These are phyloP conservation scores for Aspergillus ellipticus DNA, from an alignment of 495 filamentous ascomycete species.

Conservation along the genomic window DNA sequence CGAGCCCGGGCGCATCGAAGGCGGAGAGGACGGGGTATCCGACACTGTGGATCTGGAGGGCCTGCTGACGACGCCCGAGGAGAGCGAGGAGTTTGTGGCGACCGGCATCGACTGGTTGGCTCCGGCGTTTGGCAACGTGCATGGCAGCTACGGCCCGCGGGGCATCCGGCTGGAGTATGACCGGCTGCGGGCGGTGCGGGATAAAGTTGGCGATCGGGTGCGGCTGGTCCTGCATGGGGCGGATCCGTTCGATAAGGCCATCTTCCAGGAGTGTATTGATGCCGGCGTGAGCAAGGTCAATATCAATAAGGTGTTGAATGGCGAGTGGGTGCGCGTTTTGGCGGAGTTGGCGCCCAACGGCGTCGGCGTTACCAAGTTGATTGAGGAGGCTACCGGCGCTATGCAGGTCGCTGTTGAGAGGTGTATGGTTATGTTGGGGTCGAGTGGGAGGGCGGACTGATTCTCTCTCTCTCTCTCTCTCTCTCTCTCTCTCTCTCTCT, in stretches of 20 bases:
- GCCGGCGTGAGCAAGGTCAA: conserved; percentile 75
- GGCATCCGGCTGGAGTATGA: conserved; percentile 74
- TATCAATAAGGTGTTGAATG: conserved; percentile 80
- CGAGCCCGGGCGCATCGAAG: conserved; percentile 78
- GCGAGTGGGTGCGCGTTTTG: conserved; percentile 61
- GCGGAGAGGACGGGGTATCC: conserved; percentile 77
- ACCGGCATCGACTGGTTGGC: conserved; percentile 82
- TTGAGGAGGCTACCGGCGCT: conserved; percentile 66
- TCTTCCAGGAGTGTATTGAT: conserved; percentile 64
- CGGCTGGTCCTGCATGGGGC: conserved; percentile 74
- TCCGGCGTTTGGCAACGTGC: conserved; percentile 82
- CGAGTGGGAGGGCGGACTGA: conserved; percentile 52
- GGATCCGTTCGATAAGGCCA: conserved; percentile 67
- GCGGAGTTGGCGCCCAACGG: conserved; percentile 48
- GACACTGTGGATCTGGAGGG: conserved; percentile 74
- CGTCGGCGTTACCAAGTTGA: conserved; percentile 64
- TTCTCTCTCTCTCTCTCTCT: conserved; percentile 4
- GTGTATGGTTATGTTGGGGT: conserved; percentile 69
- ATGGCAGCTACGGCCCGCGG: conserved; percentile 74
- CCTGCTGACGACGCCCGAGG: conserved; percentile 71
- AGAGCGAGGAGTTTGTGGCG: conserved; percentile 70
- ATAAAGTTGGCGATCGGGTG: conserved; percentile 58
- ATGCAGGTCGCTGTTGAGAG: conserved; percentile 76
- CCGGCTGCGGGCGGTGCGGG: conserved; percentile 59
- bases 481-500: background rate